Conservation (phyloP, 1,284 basidiomycete species). For the Leccinum proliferum region DNA sequence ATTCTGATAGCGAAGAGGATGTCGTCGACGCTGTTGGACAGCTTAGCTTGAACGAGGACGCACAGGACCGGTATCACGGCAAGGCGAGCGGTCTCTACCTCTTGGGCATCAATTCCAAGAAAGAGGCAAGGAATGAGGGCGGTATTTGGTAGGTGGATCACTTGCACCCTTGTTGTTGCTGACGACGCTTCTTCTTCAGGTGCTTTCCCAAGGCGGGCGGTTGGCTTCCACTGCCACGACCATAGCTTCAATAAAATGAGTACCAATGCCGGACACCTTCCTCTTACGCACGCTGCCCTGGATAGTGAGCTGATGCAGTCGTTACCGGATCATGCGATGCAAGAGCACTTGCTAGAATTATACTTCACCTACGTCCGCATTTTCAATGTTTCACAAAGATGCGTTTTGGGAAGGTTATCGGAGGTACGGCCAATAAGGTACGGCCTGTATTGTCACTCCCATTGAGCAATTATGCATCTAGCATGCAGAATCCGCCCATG, state of each 20-base stretch:
- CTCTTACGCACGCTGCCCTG: conserved; percentile 17
- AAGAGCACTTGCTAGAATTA: conserved; percentile 65
- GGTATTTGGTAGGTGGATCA: conserved; percentile 63
- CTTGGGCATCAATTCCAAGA: conserved; percentile 54
- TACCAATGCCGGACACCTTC: conserved; percentile 6
- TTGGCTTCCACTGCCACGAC: conserved; percentile 62
- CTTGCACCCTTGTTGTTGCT: background rate
- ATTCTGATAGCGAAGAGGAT: conserved; percentile 41
- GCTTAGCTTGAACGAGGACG: conserved; percentile 79
- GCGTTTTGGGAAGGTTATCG: conserved; percentile 61
- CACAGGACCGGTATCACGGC: conserved; percentile 74
- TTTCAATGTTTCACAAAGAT: conserved; percentile 70
- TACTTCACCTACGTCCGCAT: conserved; percentile 72
- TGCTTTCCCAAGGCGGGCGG: conserved; percentile 41
- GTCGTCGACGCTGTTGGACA: conserved; percentile 76
- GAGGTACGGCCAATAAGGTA: conserved; percentile 28
- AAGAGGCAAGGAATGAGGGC: conserved; percentile 65
- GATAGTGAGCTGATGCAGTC: conserved; percentile 34
- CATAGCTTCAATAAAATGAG: conserved; percentile 6
- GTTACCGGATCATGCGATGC: conserved; percentile 51
- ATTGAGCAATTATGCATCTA: conserved; percentile 2
- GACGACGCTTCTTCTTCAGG: conserved; percentile 34
- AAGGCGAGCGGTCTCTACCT: conserved; percentile 79
- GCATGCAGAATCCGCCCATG: conserved; percentile 21
- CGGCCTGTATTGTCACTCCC: background rate